phyloP scores from a whole-genome alignment of 164 flowering plant genomes.

The Vitis vinifera region DNA sequence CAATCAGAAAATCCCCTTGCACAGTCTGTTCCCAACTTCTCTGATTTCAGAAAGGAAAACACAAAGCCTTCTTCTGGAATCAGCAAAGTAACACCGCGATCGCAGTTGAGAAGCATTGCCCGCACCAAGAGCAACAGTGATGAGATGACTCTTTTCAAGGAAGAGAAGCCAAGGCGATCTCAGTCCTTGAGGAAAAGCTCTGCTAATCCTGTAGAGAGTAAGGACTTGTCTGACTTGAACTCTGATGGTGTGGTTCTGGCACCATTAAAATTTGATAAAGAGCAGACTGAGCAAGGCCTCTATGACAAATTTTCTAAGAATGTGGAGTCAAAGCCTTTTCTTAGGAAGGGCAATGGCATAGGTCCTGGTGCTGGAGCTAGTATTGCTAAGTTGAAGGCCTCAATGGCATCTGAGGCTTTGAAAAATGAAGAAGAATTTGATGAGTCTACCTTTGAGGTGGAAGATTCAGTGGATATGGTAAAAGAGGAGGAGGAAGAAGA shows the following conservation, averaged over 20 bases:
- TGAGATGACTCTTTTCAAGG: conserved; percentile 49
- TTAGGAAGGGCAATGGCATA: conserved; percentile 61
- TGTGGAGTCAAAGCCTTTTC: conserved; percentile 55
- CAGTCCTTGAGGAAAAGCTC: conserved; percentile 60
- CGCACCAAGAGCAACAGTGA: conserved; percentile 76
- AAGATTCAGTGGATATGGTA: conserved; percentile 38
- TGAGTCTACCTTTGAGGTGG: conserved; percentile 43
- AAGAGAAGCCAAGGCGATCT: conserved; percentile 64
- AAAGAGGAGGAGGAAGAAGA: conserved; percentile 50
- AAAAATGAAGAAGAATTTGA: conserved; percentile 48
- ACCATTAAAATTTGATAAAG: conserved; percentile 49
- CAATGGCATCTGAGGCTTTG: conserved; percentile 40
- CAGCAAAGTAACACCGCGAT: conserved; percentile 50
- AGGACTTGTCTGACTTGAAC: conserved; percentile 44
- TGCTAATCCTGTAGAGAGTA: conserved; percentile 47
- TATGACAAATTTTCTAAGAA: conserved; percentile 33
- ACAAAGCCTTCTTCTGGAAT: conserved; percentile 69
- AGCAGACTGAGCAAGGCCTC: conserved; percentile 39
- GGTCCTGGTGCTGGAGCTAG: conserved; percentile 58
- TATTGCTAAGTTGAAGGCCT: conserved; percentile 49
- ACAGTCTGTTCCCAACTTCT: conserved; percentile 93
- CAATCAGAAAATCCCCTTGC: conserved; percentile 77
- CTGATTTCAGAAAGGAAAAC: conserved; percentile 87
- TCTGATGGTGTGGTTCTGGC: conserved; percentile 48
- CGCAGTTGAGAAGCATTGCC: conserved; percentile 50